phyloP scores from a whole-genome alignment of 2,329 filamentous ascomycete species.

The Aquanectria penicillioides region DNA sequence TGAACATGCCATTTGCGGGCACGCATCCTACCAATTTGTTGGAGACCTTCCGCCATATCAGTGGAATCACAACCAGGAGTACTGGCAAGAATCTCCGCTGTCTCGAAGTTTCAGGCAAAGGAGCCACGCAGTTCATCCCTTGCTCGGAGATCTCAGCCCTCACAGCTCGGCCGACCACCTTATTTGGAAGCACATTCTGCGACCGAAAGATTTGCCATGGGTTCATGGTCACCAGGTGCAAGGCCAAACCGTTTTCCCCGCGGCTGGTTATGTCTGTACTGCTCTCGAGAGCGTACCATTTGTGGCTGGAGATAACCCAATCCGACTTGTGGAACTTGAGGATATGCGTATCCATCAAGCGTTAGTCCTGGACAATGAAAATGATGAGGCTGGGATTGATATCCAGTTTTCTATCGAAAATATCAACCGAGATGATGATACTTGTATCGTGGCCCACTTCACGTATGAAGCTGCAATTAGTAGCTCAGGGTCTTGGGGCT shows the following conservation, averaged over 20 bases:
- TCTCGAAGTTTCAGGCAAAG: background rate
- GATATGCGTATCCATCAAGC: background rate
- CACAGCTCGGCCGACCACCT: constrained; percentile 18
- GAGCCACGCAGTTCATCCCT: background rate
- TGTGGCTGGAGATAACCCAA: background rate
- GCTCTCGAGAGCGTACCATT: constrained; percentile 43
- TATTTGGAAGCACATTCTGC: constrained; percentile 40
- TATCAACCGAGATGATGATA: background rate
- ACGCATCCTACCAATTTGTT: background rate
- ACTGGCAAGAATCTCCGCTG: background rate
- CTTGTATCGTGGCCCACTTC: background rate
- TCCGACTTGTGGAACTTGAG: background rate
- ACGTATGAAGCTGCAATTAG: background rate
- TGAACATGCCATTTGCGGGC: background rate
- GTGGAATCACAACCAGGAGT: background rate
- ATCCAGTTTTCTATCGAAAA: background rate
- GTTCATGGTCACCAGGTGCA: constrained; percentile 49
- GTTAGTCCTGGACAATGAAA: constrained; percentile 32
- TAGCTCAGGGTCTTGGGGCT: background rate
- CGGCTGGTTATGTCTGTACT: constrained; percentile 50
- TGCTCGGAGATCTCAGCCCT: background rate
- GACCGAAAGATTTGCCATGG: constrained; percentile 47
- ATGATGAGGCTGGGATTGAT: background rate
- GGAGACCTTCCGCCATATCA: background rate
- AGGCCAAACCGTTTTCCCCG: constrained; percentile 51